phyloP scores from a whole-genome alignment of 257 asterid species.

The Plantago major region DNA sequence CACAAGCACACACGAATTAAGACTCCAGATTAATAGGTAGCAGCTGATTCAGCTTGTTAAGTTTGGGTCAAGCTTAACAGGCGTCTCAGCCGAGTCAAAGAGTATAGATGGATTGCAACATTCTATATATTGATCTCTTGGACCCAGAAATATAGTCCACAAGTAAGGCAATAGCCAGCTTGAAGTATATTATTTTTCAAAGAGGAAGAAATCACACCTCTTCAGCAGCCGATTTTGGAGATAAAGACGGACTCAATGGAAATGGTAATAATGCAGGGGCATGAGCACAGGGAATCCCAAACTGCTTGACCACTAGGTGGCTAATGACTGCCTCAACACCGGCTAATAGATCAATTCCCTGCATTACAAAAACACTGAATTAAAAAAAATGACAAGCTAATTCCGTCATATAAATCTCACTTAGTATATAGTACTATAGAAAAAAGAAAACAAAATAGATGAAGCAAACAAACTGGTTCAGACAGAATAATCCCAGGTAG shows the following conservation, averaged over 20 bases:
- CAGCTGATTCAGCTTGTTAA: background rate
- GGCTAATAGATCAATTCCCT: constrained; percentile 88
- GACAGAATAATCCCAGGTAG: constrained; percentile 1
- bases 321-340: constrained; percentile 95
- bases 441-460: background rate
- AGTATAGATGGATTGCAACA: background rate
- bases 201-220: constrained; percentile 41
- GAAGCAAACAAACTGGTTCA: background rate
- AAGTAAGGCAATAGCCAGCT: background rate
- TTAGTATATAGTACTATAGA: too few relatives aligned
- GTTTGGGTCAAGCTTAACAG: background rate
- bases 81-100: background rate
- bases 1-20: too few relatives aligned
- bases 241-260: constrained; percentile 43
- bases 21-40: background rate
- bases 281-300: constrained; percentile 83
- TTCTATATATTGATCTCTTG: background rate
- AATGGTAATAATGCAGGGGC: constrained; percentile 75
- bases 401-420: background rate
- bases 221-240: constrained; percentile 89
- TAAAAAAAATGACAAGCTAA: constrained; percentile 9
- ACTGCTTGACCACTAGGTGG: constrained; percentile 75
- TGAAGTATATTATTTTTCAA: background rate
- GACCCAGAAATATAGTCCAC: background rate
- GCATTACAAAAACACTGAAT: constrained; percentile 13